Percentiles rank a stretch among this genome's conserved stretches.
phyloP scores from a whole-genome alignment of 331 rosid species.

The Dryas integrifolia region DNA sequence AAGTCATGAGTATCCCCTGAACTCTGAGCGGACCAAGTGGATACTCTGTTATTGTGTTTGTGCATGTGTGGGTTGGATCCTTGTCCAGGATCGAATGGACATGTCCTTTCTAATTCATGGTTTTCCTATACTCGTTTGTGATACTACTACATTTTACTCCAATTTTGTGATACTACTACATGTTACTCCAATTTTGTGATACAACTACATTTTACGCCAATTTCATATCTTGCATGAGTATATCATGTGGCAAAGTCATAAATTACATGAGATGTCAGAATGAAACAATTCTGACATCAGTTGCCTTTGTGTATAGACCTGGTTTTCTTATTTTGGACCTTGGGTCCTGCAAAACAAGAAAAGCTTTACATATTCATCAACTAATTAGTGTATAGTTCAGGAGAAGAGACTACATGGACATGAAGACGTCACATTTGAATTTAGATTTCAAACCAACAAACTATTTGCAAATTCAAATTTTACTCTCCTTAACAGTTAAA shows the following conservation, averaged over 20 bases:
- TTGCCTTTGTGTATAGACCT: not conserved
- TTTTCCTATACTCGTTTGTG: not conserved
- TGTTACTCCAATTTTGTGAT: no score
- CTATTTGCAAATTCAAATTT: no score
- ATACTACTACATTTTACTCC: not conserved
- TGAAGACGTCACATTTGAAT: no score
- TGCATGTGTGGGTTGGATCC: not conserved
- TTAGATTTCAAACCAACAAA: no score
- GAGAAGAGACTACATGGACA: no score
- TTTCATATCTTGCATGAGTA: not conserved
- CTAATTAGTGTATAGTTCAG: no score
- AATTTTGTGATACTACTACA: not conserved
- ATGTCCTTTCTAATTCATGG: not conserved
- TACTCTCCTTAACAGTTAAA: no score
- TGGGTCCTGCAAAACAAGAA: no score
- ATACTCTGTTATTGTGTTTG: not conserved
- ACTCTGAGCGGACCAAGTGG: not conserved
- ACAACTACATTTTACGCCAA: no score
- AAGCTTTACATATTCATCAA: no score
- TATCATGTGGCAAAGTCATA: not conserved
- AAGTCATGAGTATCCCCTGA: not conserved
- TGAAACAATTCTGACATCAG: not conserved
- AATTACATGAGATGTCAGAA: not conserved
- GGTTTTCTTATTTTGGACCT: no score
- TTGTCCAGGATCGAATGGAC: not conserved